These are phyloP conservation scores for Raffaelea albimanens DNA, from an alignment of 2,329 filamentous ascomycete genomes.

Conservation along the genomic window DNA sequence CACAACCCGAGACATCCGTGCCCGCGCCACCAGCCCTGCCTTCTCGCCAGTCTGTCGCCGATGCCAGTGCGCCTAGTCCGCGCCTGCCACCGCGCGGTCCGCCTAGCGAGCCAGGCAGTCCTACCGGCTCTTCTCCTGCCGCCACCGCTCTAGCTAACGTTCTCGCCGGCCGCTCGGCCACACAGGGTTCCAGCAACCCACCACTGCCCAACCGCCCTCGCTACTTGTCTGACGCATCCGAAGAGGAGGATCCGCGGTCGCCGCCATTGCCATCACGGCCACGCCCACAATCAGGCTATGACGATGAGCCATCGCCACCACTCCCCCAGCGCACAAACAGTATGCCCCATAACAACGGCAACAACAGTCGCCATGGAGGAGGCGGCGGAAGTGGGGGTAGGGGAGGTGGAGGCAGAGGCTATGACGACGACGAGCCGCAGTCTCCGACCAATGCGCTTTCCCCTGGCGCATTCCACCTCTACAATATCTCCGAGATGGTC, in stretches of 20 bases:
- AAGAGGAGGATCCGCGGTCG: conserved; percentile 50
- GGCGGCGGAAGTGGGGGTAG: too few species aligned
- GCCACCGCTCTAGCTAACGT: conserved; percentile 47
- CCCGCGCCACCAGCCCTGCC: conserved; percentile 36
- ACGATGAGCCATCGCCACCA: conserved; percentile 15
- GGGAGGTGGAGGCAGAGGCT: conserved; percentile 1
- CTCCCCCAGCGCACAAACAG: conserved; percentile 13
- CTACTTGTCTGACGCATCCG: conserved; percentile 58
- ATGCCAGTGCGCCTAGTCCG: conserved; percentile 28
- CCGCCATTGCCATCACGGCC: conserved; percentile 56
- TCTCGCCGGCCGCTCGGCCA: conserved; percentile 37
- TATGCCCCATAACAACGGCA: conserved; percentile 24
- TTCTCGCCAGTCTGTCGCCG: conserved; percentile 26
- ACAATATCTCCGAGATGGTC: conserved; percentile 96
- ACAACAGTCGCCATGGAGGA: conserved; percentile 9
- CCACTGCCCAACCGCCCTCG: conserved; percentile 39
- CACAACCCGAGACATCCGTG: conserved; percentile 32
- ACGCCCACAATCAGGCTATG: conserved; percentile 36
- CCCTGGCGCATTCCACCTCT: conserved; percentile 81
- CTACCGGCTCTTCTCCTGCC: conserved; percentile 29
- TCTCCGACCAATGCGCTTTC: conserved; percentile 29
- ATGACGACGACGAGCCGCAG: conserved; percentile 24
- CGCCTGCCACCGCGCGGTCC: conserved; percentile 27
- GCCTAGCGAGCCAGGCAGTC: conserved; percentile 21
- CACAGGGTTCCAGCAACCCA: conserved; percentile 37